Conservation (phyloP, 176 grass and related monocot genomes). For the Metroxylon sagu region DNA sequence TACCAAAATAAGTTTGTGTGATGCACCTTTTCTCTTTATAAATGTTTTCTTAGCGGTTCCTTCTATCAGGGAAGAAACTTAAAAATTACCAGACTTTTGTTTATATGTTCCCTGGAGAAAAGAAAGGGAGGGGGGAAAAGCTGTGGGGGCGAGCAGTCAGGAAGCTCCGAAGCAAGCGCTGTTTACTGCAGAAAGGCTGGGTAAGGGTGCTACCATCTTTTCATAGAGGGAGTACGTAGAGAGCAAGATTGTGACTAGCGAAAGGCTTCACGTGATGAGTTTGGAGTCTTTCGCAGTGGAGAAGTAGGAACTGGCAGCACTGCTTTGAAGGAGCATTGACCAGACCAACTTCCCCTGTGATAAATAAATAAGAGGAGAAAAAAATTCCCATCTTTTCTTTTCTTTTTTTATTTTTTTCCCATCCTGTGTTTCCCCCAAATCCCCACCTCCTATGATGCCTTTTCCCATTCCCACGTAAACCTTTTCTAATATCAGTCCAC, state of each 20-base stretch:
- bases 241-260: conserved; percentile 17
- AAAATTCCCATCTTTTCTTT: too few species aligned
- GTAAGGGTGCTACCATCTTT: conserved; percentile 18
- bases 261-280: conserved; percentile 25
- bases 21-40: too few species aligned
- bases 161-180: neutral
- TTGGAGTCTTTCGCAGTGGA: conserved; percentile 31
- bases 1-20: too few species aligned
- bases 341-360: neutral
- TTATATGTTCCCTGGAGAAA: neutral
- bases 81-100: too few species aligned
- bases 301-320: conserved; percentile 22
- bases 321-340: conserved; percentile 19
- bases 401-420: too few species aligned
- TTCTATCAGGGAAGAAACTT: too few species aligned
- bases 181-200: conserved; percentile 21
- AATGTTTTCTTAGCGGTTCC: too few species aligned
- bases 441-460: too few species aligned
- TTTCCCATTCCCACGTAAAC: too few species aligned
- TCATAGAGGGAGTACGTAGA: conserved; percentile 20
- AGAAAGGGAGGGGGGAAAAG: neutral
- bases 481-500: too few species aligned
- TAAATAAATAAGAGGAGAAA: too few species aligned
- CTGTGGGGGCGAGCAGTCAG: neutral
- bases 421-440: neutral